phyloP scores from a whole-genome alignment of 176 grass and related monocot genomes.

The Avena sativa region DNA sequence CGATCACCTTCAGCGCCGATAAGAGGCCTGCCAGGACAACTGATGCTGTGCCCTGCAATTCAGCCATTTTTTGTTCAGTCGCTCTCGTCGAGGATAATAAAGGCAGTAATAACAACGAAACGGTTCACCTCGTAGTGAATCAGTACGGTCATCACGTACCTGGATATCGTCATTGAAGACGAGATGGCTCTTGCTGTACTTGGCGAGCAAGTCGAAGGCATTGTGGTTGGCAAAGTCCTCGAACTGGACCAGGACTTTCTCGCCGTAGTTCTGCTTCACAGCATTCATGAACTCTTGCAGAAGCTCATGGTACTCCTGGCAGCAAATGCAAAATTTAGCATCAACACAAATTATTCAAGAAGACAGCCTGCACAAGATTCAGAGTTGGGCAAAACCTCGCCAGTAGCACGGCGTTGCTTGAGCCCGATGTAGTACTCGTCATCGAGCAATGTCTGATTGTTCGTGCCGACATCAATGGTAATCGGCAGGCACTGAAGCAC shows the following conservation, averaged over 20 bases:
- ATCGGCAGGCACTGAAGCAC: conserved; percentile 81
- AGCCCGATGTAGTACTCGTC: conserved; percentile 98
- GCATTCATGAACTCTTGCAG: conserved; percentile 89
- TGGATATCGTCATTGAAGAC: conserved; percentile 98
- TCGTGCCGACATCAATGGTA: conserved; percentile 96
- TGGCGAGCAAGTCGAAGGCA: conserved; percentile 90
- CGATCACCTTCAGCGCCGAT: conserved; percentile 73
- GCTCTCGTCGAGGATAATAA: not conserved
- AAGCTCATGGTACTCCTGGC: conserved; percentile 89
- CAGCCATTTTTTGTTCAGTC: conserved; percentile 45
- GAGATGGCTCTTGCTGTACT: conserved; percentile 92
- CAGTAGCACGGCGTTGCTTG: conserved; percentile 74
- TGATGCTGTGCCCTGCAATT: conserved; percentile 86
- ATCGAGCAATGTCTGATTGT: conserved; percentile 79
- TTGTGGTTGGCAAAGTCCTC: conserved; percentile 99
- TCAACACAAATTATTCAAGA: not conserved
- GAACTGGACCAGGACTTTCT: conserved; percentile 95
- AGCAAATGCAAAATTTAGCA: conserved; percentile 1
- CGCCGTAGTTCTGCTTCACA: conserved; percentile 91
- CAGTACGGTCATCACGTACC: conserved; percentile 39
- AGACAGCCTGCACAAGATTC: not conserved
- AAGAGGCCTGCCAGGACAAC: conserved; percentile 92
- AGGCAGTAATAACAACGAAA: not conserved
- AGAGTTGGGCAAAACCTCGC: conserved; percentile 54
- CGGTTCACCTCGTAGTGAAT: no score